Percentiles rank a stretch among this genome's conserved stretches.
Evolutionary conservation across 495 filamentous ascomycete species (phyloP).

Genomic region (Sabuloglossum arenarium): DNA sequence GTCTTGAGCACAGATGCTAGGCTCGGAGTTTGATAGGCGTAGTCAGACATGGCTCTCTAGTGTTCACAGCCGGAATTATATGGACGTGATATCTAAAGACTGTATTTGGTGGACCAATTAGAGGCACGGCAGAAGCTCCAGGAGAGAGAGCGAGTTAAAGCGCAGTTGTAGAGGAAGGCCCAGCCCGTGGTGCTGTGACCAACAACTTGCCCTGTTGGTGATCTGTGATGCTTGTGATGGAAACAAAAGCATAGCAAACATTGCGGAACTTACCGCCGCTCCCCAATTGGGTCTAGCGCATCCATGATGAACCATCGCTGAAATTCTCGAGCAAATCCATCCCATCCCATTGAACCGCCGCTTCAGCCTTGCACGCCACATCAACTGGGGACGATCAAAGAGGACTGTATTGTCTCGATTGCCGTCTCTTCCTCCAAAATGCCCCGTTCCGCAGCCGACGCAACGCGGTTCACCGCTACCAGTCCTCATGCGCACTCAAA

Average conservation of each 20-base stretch:
- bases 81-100: background rate
- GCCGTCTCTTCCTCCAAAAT: slow-evolving; percentile 22
- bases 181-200: no score
- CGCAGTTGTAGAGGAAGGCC: no score
- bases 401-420: no score
- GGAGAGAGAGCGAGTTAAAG: no score
- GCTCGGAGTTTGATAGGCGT: slow-evolving; percentile 23
- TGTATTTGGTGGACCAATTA: background rate
- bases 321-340: background rate
- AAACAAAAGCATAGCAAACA: background rate
- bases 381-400: no score
- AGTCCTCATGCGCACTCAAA: slow-evolving; percentile 71
- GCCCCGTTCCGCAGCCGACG: slow-evolving; percentile 77
- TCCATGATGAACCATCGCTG: background rate
- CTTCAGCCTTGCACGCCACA: no score
- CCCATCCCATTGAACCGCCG: background rate
- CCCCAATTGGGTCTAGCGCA: background rate
- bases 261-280: slow-evolving; percentile 8
- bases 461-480: slow-evolving; percentile 87
- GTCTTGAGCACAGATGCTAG: slow-evolving; percentile 32
- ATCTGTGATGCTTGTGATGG: background rate
- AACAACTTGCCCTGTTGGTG: no score
- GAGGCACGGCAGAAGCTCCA: no score
- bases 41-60: slow-evolving; percentile 12
- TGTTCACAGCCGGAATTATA: background rate